Percentiles rank a stretch among this genome's conserved stretches.
These are phyloP conservation scores for Stemphylium lycopersici DNA, from an alignment of 2,329 filamentous ascomycete genomes.

Conservation along the genomic window DNA sequence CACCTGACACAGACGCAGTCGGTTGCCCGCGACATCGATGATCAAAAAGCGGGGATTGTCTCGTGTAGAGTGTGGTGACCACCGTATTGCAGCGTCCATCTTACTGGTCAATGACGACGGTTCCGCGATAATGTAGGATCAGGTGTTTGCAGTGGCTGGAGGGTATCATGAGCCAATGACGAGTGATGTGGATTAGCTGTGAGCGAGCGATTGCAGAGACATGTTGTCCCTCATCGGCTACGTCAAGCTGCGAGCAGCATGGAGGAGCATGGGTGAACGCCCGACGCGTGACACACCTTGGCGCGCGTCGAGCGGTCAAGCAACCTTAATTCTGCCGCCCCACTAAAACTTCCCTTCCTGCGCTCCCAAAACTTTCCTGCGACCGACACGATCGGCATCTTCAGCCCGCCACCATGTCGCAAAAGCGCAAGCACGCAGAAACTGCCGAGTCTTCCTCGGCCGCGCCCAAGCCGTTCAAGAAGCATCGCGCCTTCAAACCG, in stretches of 20 bases:
- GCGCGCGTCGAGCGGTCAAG: slow-evolving; percentile 26
- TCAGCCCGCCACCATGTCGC: slow-evolving; percentile 36
- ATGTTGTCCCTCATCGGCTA: not conserved
- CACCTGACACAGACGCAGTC: slow-evolving; percentile 64
- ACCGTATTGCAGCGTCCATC: slow-evolving; percentile 68
- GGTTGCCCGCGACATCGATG: slow-evolving; percentile 65
- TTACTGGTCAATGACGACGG: slow-evolving; percentile 22
- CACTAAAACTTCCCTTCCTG: slow-evolving; percentile 38
- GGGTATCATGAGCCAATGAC: not conserved
- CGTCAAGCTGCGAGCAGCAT: not conserved
- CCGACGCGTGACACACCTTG: slow-evolving; percentile 30
- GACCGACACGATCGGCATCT: not conserved
- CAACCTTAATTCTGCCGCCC: slow-evolving; percentile 34
- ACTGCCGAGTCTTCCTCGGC: slow-evolving; percentile 19
- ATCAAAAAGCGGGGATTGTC: slow-evolving; percentile 64
- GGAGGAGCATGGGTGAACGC: slow-evolving; percentile 18
- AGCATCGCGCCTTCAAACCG: slow-evolving; percentile 30
- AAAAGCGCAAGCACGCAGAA: slow-evolving; percentile 45
- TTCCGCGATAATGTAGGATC: not conserved
- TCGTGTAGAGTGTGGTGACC: slow-evolving; percentile 64
- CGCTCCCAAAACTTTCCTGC: slow-evolving; percentile 9
- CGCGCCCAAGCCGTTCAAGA: slow-evolving; percentile 27
- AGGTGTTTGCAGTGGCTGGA: not conserved
- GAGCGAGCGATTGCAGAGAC: not conserved
- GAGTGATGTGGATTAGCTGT: not conserved